Base-by-base conservation (phyloP, 1,284 basidiomycete species). In the Heterobasidion parviporum region DNA sequence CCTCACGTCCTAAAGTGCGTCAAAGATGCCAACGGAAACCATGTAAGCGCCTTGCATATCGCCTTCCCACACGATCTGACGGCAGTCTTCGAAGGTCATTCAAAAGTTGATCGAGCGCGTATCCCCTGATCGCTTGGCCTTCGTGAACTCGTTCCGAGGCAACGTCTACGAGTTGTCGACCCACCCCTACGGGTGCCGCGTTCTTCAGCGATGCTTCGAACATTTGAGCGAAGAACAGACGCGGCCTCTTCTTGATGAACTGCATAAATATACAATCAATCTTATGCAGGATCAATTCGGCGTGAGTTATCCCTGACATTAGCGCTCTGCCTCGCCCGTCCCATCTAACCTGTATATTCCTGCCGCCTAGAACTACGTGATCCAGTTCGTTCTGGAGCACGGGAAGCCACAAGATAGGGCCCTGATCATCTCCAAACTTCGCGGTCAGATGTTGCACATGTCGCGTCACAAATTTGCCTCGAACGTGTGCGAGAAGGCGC, bases 401-500 rank as follows among this genome's bases (percentile, higher is more conserved):
- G 94, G 94, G 1, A 77, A 78, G 58, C 73, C 76, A 2, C 75
- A 82, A 8, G 95, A 98, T 68, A 81, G 83, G 52, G 74, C 76
- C 7, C 72, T 79, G 56, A 82, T 98, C 50, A 78, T 97, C 56
- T 70, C 72, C 9, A 83, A 84, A 64, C 80, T 98, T 57, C 83
- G 82, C 20, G 90, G 92, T 2, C 84, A 89, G 63, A 81, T 99
- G 67, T 70, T 94, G 36, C 74, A 78, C 59, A 83, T 94, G 78
- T 81, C 90, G 1, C 82, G 86, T 50, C 95, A 98, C 74, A 98
- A 98, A 70, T 98, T 96, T 66, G 94, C 96, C 1, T 95, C 92
- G 6, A 99, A 99, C 65, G 97, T 99, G 16, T 90, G 93, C 67
- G 97, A 99, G 73, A 94, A 94, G 70, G 93, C 94, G 1, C 78